These are phyloP conservation scores for Raddia guianensis DNA, from an alignment of 176 grass and related monocot species.

Conservation along the genomic window DNA sequence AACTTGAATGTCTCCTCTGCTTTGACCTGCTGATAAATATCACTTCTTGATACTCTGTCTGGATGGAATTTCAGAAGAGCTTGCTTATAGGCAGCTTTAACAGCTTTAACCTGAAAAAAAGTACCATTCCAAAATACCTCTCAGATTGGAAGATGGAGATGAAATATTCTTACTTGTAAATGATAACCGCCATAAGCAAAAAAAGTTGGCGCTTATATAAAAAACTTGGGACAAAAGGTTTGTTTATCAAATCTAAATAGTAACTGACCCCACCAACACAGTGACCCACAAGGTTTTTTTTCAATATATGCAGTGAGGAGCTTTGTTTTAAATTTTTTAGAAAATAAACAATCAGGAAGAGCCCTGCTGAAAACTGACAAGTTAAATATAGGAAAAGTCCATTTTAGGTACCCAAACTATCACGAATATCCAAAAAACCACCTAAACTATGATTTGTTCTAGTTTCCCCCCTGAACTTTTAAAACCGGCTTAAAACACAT, in stretches of 20 bases:
- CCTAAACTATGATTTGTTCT: too few species aligned
- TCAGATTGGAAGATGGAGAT: not conserved
- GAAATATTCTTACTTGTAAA: not conserved
- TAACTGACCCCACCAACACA: not conserved
- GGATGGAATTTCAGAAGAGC: slow-evolving; percentile 89
- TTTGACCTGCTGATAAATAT: slow-evolving; percentile 81
- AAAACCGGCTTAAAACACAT: too few species aligned
- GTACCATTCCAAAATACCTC: slow-evolving; percentile 16
- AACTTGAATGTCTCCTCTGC: slow-evolving; percentile 99
- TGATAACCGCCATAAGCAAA: not conserved
- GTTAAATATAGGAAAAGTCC: slow-evolving; percentile 13
- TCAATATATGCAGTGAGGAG: not conserved
- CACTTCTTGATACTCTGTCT: slow-evolving; percentile 67
- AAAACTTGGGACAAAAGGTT: not conserved
- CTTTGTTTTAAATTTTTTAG: not conserved
- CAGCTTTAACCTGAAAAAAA: slow-evolving; percentile 65
- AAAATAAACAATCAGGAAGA: not conserved
- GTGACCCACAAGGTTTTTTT: not conserved
- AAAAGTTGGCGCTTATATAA: not conserved
- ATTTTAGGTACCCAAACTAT: too few species aligned
- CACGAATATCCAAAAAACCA: too few species aligned
- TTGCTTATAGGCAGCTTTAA: slow-evolving; percentile 84
- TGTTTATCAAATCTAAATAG: slow-evolving; percentile 1
- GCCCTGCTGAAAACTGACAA: not conserved
- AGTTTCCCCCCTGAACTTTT: too few species aligned